These are phyloP conservation scores for Candida nitratophila DNA, from an alignment of 805 yeast species.

Conservation along the genomic window DNA sequence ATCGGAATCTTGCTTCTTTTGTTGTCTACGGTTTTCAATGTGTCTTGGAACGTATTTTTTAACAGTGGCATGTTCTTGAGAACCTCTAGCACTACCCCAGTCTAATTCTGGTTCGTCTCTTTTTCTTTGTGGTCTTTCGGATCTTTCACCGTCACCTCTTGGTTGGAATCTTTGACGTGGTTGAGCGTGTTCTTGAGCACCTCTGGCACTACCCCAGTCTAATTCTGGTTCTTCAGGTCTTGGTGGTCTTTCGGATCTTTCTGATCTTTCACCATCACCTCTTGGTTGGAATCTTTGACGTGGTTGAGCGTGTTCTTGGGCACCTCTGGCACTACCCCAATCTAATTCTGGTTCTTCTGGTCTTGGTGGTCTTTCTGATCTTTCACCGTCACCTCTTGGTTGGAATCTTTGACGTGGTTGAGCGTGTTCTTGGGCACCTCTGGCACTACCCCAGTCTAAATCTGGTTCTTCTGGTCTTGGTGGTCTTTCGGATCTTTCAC, in stretches of 20 bases:
- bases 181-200: slow-evolving; percentile 12
- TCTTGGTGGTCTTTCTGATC: slow-evolving; percentile 24
- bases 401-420: slow-evolving; percentile 4
- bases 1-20: slow-evolving; percentile 8
- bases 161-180: slow-evolving; percentile 5
- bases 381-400: slow-evolving; percentile 29
- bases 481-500: slow-evolving; percentile 12
- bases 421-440: slow-evolving; percentile 18
- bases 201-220: slow-evolving; percentile 38
- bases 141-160: slow-evolving; percentile 28
- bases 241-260: slow-evolving; percentile 21
- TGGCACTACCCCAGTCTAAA: slow-evolving; percentile 39
- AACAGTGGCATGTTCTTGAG: slow-evolving; percentile 6
- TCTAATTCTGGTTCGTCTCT: slow-evolving; percentile 51
- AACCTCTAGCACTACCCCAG: slow-evolving; percentile 40
- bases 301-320: slow-evolving; percentile 7
- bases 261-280: slow-evolving; percentile 23
- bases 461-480: slow-evolving; percentile 39
- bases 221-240: slow-evolving; percentile 45
- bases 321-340: slow-evolving; percentile 8
- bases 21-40: slow-evolving; percentile 9
- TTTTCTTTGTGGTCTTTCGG: slow-evolving; percentile 29
- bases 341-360: slow-evolving; percentile 31
- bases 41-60: slow-evolving; percentile 27
- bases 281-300: slow-evolving; percentile 7